A percentile compares a stretch with the other conserved stretches of the same genome.
These are phyloP conservation scores for Pestalotiopsis sp. DNA, from an alignment of 2,329 filamentous ascomycete genomes.

Conservation along the genomic window DNA sequence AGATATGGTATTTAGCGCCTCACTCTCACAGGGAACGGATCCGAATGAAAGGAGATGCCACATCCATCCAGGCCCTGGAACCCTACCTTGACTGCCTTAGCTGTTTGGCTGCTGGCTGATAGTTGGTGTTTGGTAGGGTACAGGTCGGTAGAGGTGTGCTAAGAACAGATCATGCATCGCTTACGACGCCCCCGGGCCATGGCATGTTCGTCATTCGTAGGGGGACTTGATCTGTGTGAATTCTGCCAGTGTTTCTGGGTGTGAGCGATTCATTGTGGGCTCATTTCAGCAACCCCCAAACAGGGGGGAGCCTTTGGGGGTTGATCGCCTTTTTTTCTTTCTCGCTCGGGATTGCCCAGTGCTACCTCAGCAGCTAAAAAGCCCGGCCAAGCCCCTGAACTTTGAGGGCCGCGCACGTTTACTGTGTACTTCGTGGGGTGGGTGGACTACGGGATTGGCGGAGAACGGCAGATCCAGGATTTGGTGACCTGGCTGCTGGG, in stretches of 20 bases:
- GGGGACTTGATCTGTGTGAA: not conserved
- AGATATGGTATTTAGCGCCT: not conserved
- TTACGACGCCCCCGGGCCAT: not conserved
- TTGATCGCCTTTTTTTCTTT: not conserved
- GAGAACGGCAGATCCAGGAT: not conserved
- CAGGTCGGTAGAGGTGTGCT: not conserved
- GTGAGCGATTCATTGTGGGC: slow-evolving; percentile 4
- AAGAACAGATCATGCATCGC: not conserved
- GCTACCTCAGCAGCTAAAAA: not conserved
- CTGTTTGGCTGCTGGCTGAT: not conserved
- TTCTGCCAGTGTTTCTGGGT: not conserved
- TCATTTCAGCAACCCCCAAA: not conserved
- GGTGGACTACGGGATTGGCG: not conserved
- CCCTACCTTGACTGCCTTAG: not conserved
- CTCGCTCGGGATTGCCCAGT: not conserved
- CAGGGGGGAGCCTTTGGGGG: not conserved
- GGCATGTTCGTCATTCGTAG: not conserved
- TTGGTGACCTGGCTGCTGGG: too few relatives aligned
- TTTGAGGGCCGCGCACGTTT: not conserved
- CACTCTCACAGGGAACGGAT: not conserved
- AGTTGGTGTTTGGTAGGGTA: not conserved
- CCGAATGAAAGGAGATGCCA: not conserved
- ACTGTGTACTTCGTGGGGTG: not conserved
- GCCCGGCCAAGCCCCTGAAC: not conserved
- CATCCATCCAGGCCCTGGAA: not conserved